phyloP scores from a whole-genome alignment of 1,139 yeast species.

The Saccharomycopsis phalli region DNA sequence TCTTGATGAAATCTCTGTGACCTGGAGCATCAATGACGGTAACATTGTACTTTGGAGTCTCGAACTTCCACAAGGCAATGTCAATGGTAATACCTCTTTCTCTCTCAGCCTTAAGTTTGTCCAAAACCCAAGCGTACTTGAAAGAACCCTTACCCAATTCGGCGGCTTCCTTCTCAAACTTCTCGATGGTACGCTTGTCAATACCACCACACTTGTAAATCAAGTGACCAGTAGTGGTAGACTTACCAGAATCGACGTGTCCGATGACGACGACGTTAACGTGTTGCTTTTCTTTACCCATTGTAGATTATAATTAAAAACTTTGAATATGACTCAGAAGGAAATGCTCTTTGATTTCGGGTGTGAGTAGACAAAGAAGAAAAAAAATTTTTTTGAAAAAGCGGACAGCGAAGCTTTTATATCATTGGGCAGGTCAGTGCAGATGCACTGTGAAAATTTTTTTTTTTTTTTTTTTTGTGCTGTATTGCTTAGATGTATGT shows the following conservation, averaged over 20 bases:
- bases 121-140: slow-evolving; percentile 98
- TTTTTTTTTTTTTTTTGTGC: too few species aligned
- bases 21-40: slow-evolving; percentile 94
- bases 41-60: slow-evolving; percentile 89
- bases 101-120: slow-evolving; percentile 93
- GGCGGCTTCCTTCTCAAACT: slow-evolving; percentile 98
- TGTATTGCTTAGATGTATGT: neutral
- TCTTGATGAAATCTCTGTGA: slow-evolving; percentile 96
- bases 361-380: slow-evolving; percentile 34
- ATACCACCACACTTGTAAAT: slow-evolving; percentile 83
- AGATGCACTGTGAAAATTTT: slow-evolving; percentile 5
- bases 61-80: slow-evolving; percentile 93
- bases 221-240: slow-evolving; percentile 98
- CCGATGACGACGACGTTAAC: slow-evolving; percentile 99
- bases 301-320: slow-evolving; percentile 6
- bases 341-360: slow-evolving; percentile 34
- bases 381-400: slow-evolving; percentile 22
- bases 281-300: slow-evolving; percentile 94
- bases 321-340: slow-evolving; percentile 28
- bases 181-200: slow-evolving; percentile 88
- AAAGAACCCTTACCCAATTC: slow-evolving; percentile 97
- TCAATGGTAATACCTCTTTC: slow-evolving; percentile 97
- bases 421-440: slow-evolving; percentile 3
- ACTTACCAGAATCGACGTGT: slow-evolving; percentile 99
- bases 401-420: slow-evolving; percentile 10